These are phyloP conservation scores for Lepidium aucheri DNA, from an alignment of 345 rosid species.

Conservation along the genomic window DNA sequence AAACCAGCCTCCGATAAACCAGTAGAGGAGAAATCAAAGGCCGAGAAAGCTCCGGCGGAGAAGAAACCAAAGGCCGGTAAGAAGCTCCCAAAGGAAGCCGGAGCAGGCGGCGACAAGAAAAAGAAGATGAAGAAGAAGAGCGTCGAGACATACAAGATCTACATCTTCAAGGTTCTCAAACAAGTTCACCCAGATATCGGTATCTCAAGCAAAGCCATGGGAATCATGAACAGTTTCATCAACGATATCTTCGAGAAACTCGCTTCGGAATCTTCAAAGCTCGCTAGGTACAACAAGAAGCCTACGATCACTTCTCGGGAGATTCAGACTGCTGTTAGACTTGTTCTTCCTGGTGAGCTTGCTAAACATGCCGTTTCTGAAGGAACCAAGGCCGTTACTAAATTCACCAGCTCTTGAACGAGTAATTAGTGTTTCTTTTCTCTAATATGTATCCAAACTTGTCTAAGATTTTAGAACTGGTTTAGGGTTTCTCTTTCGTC, in stretches of 20 bases:
- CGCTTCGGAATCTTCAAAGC: constrained; percentile 54
- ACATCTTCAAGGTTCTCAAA: constrained; percentile 55
- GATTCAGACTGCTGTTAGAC: constrained; percentile 70
- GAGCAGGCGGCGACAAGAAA: constrained; percentile 53
- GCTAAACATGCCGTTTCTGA: constrained; percentile 76
- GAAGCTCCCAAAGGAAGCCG: constrained; percentile 62
- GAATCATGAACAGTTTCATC: constrained; percentile 65
- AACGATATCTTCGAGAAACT: constrained; percentile 69
- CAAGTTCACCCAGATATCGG: constrained; percentile 54
- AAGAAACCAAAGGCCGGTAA: constrained; percentile 78
- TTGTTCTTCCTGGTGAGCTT: constrained; percentile 64
- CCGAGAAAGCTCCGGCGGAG: constrained; percentile 66
- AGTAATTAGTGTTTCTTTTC: not conserved
- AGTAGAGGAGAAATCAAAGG: constrained; percentile 52
- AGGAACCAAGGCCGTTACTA: constrained; percentile 66
- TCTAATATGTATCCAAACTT: not conserved
- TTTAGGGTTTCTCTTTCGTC: not conserved
- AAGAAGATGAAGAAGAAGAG: constrained; percentile 63
- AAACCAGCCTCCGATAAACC: constrained; percentile 55
- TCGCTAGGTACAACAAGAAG: constrained; percentile 75
- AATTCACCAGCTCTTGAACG: constrained; percentile 38
- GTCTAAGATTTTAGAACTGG: not conserved
- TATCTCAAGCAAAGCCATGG: constrained; percentile 61
- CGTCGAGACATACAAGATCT: constrained; percentile 73
- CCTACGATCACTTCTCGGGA: constrained; percentile 68